Conservation (phyloP, 1,139 yeast species). For the Pichia sp. region DNA sequence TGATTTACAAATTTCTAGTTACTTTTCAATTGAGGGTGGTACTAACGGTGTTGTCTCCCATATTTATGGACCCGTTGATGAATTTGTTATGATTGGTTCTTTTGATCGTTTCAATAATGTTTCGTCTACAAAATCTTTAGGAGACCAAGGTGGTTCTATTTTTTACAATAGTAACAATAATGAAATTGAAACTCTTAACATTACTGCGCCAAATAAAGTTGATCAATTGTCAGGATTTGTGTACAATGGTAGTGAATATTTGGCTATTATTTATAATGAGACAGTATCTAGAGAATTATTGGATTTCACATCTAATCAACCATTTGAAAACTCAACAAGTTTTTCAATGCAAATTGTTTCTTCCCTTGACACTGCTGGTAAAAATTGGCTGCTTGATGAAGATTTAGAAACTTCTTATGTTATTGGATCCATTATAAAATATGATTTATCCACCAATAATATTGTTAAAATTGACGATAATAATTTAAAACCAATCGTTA, state of each 20-base stretch:
- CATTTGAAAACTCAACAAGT: slow-evolving; percentile 29
- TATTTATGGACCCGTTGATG: slow-evolving; percentile 20
- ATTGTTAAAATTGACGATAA: slow-evolving; percentile 14
- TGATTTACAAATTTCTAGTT: slow-evolving; percentile 13
- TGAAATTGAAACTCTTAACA: slow-evolving; percentile 29
- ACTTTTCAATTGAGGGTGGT: slow-evolving; percentile 32
- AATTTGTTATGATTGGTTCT: slow-evolving; percentile 35
- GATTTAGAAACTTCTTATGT: slow-evolving; percentile 33
- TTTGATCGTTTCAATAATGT: slow-evolving; percentile 29
- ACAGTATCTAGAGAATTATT: slow-evolving; percentile 30
- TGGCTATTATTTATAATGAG: slow-evolving; percentile 33
- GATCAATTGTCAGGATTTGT: slow-evolving; percentile 30
- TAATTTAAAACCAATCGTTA: slow-evolving; percentile 5
- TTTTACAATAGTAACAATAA: slow-evolving; percentile 3
- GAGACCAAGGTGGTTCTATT: slow-evolving; percentile 7
- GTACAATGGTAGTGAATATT: slow-evolving; percentile 35
- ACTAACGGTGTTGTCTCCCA: slow-evolving; percentile 34
- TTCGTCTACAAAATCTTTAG: slow-evolving; percentile 1
- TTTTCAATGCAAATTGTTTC: slow-evolving; percentile 31
- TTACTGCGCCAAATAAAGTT: slow-evolving; percentile 37
- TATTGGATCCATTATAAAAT: slow-evolving; percentile 30
- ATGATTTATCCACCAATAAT: slow-evolving; percentile 22
- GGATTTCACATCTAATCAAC: slow-evolving; percentile 35
- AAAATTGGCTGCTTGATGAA: slow-evolving; percentile 7
- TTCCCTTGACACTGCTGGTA: slow-evolving; percentile 25